A percentile compares a stretch with the other conserved stretches of the same genome.
Conservation (phyloP, 1,284 basidiomycete species). For the Wolfiporia cocos region DNA sequence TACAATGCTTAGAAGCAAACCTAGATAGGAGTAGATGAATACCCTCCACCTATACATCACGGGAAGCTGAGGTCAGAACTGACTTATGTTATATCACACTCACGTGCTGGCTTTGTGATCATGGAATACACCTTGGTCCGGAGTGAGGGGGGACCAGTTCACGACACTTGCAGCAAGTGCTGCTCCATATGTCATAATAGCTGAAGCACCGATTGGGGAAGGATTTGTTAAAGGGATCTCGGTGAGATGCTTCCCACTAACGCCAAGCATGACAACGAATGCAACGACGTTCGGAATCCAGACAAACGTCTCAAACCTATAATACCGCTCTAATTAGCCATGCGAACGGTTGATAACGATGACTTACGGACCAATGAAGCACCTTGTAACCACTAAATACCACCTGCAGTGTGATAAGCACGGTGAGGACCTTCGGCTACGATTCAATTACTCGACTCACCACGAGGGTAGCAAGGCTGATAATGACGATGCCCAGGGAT, state of each 20-base stretch:
- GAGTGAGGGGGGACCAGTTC: conserved; percentile 51
- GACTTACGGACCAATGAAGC: conserved; percentile 46
- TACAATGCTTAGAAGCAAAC: conserved; percentile 54
- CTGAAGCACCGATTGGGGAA: conserved; percentile 24
- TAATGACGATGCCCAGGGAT: conserved; percentile 74
- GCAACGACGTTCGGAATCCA: conserved; percentile 67
- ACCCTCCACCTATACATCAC: conserved; percentile 34
- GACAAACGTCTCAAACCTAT: conserved; percentile 48
- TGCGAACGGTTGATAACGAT: background rate
- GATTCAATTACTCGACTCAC: conserved; percentile 17
- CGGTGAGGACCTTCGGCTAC: background rate
- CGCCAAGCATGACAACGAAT: conserved; percentile 60
- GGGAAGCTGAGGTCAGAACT: background rate
- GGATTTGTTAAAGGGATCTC: conserved; percentile 20
- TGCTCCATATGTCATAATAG: conserved; percentile 27
- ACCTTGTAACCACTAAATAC: conserved; percentile 61
- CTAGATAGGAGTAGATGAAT: conserved; percentile 62
- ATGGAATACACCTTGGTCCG: conserved; percentile 53
- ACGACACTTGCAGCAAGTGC: conserved; percentile 40
- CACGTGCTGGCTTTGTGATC: conserved; percentile 39
- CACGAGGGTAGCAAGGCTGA: conserved; percentile 61
- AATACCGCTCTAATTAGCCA: too few species aligned
- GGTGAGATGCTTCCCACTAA: conserved; percentile 45
- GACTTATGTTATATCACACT: conserved; percentile 26
- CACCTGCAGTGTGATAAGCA: conserved; percentile 22